phyloP scores from a whole-genome alignment of 495 filamentous ascomycete genomes.

The Durotheca rogersii region DNA sequence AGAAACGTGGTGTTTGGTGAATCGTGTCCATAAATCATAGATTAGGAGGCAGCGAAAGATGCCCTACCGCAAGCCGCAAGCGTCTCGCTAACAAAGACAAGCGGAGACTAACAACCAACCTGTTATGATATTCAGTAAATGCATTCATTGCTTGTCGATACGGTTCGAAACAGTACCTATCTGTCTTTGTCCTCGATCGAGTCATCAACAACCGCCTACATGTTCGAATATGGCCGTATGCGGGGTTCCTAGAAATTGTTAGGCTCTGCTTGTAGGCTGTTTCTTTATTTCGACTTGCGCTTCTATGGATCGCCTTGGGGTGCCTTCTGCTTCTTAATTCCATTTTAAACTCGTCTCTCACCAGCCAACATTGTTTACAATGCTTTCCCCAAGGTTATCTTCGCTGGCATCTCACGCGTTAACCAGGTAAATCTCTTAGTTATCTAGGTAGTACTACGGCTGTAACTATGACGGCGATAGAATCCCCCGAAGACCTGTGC shows the following conservation, averaged over 20 bases:
- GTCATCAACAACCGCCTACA: not conserved
- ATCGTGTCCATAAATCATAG: not conserved
- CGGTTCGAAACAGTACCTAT: conserved; percentile 3
- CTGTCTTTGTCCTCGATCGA: conserved; percentile 12
- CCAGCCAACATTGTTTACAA: not conserved
- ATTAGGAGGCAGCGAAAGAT: not conserved
- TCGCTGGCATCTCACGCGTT: not conserved
- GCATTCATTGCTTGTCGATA: not conserved
- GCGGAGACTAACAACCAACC: not conserved
- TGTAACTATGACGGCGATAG: not conserved
- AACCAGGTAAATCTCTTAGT: not conserved
- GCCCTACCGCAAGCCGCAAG: not conserved
- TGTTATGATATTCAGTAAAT: not conserved
- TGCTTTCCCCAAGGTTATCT: not conserved
- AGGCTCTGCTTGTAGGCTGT: not conserved
- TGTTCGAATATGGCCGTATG: not conserved
- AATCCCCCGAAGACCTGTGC: not conserved
- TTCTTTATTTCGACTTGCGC: not conserved
- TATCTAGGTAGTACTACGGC: no score
- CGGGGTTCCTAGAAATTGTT: not conserved
- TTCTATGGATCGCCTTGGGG: not conserved
- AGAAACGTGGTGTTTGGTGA: no score
- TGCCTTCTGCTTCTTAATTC: no score
- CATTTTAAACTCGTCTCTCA: no score
- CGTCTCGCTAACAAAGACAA: conserved; percentile 2